Percentiles rank a stretch among this genome's conserved stretches.
Conservation (phyloP, 1,139 yeast species). For the Arxiozyma slooffiae region DNA sequence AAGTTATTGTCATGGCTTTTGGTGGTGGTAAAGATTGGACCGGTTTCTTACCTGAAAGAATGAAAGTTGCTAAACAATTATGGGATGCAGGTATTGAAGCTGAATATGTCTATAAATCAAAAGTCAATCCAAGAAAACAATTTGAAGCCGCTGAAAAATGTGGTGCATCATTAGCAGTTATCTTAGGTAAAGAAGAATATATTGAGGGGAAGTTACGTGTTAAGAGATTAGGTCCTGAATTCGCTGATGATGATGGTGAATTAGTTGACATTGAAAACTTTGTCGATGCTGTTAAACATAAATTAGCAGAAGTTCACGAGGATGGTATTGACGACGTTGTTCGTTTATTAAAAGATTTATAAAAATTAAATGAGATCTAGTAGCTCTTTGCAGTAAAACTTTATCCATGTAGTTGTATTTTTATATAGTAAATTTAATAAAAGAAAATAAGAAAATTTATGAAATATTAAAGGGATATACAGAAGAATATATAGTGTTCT, state of each 20-base stretch:
- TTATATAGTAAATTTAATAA: too few species aligned
- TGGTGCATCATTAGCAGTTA: slow-evolving; percentile 85
- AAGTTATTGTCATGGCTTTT: slow-evolving; percentile 92
- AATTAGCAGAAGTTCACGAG: slow-evolving; percentile 36
- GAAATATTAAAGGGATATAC: too few species aligned
- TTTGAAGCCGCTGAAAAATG: slow-evolving; percentile 94
- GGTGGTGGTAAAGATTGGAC: slow-evolving; percentile 97
- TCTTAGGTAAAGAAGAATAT: slow-evolving; percentile 89
- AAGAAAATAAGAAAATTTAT: too few species aligned
- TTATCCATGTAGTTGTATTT: not conserved
- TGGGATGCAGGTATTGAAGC: slow-evolving; percentile 88
- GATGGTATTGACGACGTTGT: slow-evolving; percentile 46
- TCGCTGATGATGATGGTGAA: slow-evolving; percentile 81
- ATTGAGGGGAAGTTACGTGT: slow-evolving; percentile 68
- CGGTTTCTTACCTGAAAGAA: slow-evolving; percentile 85
- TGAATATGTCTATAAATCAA: slow-evolving; percentile 82
- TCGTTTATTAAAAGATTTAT: slow-evolving; percentile 49
- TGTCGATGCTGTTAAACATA: slow-evolving; percentile 45
- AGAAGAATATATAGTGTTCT: not conserved
- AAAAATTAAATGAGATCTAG: slow-evolving; percentile 2
- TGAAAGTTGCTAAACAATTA: slow-evolving; percentile 67
- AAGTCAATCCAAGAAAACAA: slow-evolving; percentile 90
- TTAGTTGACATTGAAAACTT: slow-evolving; percentile 54
- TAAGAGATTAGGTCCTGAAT: slow-evolving; percentile 81
- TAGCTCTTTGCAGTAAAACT: not conserved